These are phyloP conservation scores for Nepenthes gracilis DNA, from an alignment of 148 eudicot genomes.

Conservation along the genomic window DNA sequence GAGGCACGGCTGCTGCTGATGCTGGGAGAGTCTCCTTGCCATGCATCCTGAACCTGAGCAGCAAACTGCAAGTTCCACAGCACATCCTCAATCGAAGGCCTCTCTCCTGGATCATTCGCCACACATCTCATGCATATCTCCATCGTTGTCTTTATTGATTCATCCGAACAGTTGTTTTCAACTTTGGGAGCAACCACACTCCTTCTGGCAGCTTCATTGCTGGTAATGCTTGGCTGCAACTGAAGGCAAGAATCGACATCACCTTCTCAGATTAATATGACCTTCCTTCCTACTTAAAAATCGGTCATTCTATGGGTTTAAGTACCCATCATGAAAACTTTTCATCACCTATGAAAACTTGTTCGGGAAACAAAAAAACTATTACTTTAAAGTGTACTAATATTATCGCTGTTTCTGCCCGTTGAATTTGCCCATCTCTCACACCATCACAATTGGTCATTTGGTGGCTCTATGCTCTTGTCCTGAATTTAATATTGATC, in stretches of 20 bases:
- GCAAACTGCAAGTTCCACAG: slow-evolving; percentile 96
- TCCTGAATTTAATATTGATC: no score
- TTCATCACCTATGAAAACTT: no score
- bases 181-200: slow-evolving; percentile 47
- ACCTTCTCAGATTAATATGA: slow-evolving; percentile 2
- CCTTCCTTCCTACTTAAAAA: neutral
- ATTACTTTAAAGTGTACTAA: no score
- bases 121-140: slow-evolving; percentile 67
- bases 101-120: slow-evolving; percentile 33
- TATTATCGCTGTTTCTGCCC: no score
- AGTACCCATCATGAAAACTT: no score
- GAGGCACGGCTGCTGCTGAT: slow-evolving; percentile 36
- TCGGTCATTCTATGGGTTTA: no score
- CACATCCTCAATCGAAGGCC: slow-evolving; percentile 85
- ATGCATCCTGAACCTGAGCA: slow-evolving; percentile 87
- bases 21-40: slow-evolving; percentile 42
- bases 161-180: slow-evolving; percentile 35
- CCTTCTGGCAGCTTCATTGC: slow-evolving; percentile 43
- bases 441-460: no score
- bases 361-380: no score
- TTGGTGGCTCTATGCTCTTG: no score
- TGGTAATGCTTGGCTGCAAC: slow-evolving; percentile 43
- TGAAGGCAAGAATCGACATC: no score
- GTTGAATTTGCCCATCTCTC: no score
- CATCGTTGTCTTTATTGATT: slow-evolving; percentile 74